Conservation (phyloP, 2,329 filamentous ascomycete species). For the Proliferodiscus dingleyae region DNA sequence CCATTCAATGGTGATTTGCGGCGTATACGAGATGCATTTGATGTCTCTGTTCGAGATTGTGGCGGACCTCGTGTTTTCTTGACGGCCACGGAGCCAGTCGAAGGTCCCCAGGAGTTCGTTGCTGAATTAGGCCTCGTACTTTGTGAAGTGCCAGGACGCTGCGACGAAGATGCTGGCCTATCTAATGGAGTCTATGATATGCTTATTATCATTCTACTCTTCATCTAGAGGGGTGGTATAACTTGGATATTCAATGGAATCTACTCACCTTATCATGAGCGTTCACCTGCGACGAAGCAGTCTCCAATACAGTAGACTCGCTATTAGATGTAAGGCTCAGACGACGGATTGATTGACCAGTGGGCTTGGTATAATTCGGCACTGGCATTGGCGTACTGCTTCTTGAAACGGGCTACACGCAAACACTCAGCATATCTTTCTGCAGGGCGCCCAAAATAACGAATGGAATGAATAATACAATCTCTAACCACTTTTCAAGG, state of each 20-base stretch:
- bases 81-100: slow-evolving; percentile 39
- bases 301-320: slow-evolving; percentile 27
- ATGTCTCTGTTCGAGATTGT: slow-evolving; percentile 37
- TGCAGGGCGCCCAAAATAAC: neutral
- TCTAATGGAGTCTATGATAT: slow-evolving; percentile 27
- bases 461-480: neutral
- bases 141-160: slow-evolving; percentile 38
- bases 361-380: slow-evolving; percentile 22
- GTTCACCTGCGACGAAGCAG: slow-evolving; percentile 13
- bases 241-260: too few relatives aligned
- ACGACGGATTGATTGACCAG: slow-evolving; percentile 31
- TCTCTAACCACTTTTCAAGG: too few relatives aligned
- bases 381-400: slow-evolving; percentile 29
- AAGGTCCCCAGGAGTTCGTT: slow-evolving; percentile 37
- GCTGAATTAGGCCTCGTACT: slow-evolving; percentile 39
- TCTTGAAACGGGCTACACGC: slow-evolving; percentile 19
- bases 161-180: slow-evolving; percentile 7
- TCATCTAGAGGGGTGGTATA: too few relatives aligned
- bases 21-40: slow-evolving; percentile 29
- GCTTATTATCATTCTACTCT: neutral
- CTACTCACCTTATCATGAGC: slow-evolving; percentile 12
- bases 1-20: slow-evolving; percentile 26
- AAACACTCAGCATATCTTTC: slow-evolving; percentile 5
- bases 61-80: slow-evolving; percentile 56
- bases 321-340: slow-evolving; percentile 42